These are phyloP conservation scores for Fusarium sp. DNA, from an alignment of 2,329 filamentous ascomycete species.

Conservation along the genomic window DNA sequence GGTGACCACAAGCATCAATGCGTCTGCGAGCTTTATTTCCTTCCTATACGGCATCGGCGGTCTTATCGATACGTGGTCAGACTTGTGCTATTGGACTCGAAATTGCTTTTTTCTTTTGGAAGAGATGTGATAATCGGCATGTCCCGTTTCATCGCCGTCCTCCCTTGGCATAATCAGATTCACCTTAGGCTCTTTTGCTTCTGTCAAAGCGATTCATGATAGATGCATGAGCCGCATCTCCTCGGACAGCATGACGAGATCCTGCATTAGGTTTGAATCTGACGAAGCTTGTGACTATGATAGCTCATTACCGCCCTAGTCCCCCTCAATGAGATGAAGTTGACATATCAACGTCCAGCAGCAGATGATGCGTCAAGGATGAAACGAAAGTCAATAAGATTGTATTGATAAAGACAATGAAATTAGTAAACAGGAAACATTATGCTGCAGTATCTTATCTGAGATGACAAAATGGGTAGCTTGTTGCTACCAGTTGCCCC, in stretches of 20 bases:
- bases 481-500: background rate
- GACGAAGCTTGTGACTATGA: background rate
- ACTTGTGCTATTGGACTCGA: background rate
- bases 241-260: background rate
- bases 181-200: background rate
- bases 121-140: constrained; percentile 19
- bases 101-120: constrained; percentile 1
- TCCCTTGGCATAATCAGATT: background rate
- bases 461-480: background rate
- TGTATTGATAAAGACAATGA: constrained; percentile 8
- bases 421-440: constrained; percentile 16
- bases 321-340: background rate
- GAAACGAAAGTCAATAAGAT: background rate
- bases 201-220: background rate
- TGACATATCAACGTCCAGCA: constrained; percentile 1
- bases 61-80: background rate
- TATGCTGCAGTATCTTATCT: constrained; percentile 12
- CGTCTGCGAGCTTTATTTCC: background rate
- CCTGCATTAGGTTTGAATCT: background rate
- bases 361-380: background rate
- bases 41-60: constrained; percentile 1
- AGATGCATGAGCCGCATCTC: background rate
- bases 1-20: constrained; percentile 16
- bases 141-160: constrained; percentile 15
- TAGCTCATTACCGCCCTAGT: background rate